These are phyloP conservation scores for Pogostemon cablin DNA, from an alignment of 257 asterid genomes.

Conservation along the genomic window DNA sequence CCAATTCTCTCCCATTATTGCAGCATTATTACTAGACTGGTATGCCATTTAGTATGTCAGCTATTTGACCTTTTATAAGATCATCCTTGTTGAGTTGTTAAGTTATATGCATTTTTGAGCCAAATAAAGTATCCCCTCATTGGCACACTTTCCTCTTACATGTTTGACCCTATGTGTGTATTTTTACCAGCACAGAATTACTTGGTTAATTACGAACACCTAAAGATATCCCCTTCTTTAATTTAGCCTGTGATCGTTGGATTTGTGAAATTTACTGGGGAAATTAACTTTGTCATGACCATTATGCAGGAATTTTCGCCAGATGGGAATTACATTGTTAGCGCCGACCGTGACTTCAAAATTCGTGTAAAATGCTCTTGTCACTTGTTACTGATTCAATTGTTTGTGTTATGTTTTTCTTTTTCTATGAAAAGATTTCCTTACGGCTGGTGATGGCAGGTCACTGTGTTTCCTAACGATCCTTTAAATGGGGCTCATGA, in stretches of 20 bases:
- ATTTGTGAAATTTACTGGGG: not conserved
- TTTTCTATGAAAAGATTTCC: constrained; percentile 18
- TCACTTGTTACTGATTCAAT: constrained; percentile 10
- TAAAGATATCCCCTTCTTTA: too few relatives aligned
- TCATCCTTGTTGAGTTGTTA: too few relatives aligned
- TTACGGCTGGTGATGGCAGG: constrained; percentile 52
- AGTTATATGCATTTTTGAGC: too few relatives aligned
- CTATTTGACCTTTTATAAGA: constrained; percentile 2
- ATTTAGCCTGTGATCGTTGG: not conserved
- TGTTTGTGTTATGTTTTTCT: constrained; percentile 4
- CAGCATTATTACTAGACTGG: constrained; percentile 96
- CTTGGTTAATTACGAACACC: too few relatives aligned
- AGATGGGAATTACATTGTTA: constrained; percentile 66
- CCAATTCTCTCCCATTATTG: constrained; percentile 93
- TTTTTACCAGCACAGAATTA: too few relatives aligned
- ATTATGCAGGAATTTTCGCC: constrained; percentile 83
- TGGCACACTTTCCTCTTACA: not conserved
- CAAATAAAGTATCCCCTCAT: too few relatives aligned
- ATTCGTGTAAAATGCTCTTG: constrained; percentile 66
- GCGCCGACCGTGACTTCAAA: constrained; percentile 96
- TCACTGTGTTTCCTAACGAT: constrained; percentile 70
- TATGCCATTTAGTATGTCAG: constrained; percentile 32
- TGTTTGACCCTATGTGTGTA: too few relatives aligned
- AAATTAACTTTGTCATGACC: constrained; percentile 3
- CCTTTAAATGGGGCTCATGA: constrained; percentile 84